A percentile compares a stretch with the other conserved stretches of the same genome.
Conservation (phyloP, 2,329 filamentous ascomycete genomes). For the Stagonosporopsis chrysanthemi region DNA sequence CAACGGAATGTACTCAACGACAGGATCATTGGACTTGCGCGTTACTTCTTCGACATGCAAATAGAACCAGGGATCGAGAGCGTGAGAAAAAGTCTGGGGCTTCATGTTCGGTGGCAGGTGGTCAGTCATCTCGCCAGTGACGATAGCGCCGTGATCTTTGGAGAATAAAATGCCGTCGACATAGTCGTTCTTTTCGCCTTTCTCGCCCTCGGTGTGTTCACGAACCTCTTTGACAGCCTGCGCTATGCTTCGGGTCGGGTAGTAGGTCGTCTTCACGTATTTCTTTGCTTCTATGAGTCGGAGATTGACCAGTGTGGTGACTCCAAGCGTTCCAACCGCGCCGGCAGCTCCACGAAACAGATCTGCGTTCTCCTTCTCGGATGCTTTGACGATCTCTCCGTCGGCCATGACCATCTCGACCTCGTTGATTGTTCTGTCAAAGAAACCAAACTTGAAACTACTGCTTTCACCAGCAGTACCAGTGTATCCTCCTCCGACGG, state of each 20-base stretch:
- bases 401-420: conserved; percentile 72
- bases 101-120: conserved; percentile 38
- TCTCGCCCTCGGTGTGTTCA: conserved; percentile 46
- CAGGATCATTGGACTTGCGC: conserved; percentile 40
- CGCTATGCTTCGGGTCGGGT: conserved; percentile 51
- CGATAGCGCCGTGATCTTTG: conserved; percentile 51
- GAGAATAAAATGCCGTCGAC: conserved; percentile 61
- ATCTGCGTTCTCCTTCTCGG: conserved; percentile 62
- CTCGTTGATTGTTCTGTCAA: conserved; percentile 67
- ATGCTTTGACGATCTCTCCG: conserved; percentile 64
- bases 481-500: conserved; percentile 71
- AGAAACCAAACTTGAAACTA: conserved; percentile 72
- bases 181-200: conserved; percentile 53
- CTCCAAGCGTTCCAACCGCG: conserved; percentile 71
- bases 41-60: conserved; percentile 55
- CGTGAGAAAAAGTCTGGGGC: conserved; percentile 51
- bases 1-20: conserved; percentile 66
- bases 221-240: conserved; percentile 54
- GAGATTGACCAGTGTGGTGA: conserved; percentile 65
- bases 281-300: conserved; percentile 55
- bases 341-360: conserved; percentile 71
- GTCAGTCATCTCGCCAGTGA: conserved; percentile 55
- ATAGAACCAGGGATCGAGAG: conserved; percentile 61
- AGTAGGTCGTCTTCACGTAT: conserved; percentile 60
- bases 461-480: conserved; percentile 74